These are phyloP conservation scores for Dryadomyces sulphureus DNA, from an alignment of 2,329 filamentous ascomycete species.

Conservation along the genomic window DNA sequence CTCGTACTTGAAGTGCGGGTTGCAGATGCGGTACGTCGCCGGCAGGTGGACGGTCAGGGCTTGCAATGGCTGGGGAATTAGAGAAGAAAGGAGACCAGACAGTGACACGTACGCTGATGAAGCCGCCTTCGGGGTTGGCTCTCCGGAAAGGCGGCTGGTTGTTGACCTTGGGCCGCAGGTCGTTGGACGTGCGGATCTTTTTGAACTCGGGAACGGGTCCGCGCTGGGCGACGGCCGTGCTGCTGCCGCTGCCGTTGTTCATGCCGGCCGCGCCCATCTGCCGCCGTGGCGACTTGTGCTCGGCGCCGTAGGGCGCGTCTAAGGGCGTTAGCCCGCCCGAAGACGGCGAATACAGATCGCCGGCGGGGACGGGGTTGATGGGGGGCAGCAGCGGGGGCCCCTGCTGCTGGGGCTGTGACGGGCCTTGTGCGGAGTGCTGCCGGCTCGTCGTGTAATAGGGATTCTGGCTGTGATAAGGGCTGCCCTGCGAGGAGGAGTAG, in stretches of 20 bases:
- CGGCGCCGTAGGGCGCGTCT: conserved; percentile 44
- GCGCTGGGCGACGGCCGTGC: conserved; percentile 18
- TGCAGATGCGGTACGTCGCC: conserved; percentile 95
- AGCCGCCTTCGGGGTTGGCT: conserved; percentile 91
- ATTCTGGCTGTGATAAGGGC: conserved; percentile 24
- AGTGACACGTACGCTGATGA: conserved; percentile 66
- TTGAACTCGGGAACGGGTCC: conserved; percentile 78
- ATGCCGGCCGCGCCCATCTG: conserved; percentile 4
- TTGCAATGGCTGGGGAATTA: conserved; percentile 60
- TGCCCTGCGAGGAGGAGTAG: conserved; percentile 29
- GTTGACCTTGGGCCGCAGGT: conserved; percentile 73
- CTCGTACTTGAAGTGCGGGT: conserved; percentile 96
- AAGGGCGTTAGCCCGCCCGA: conserved; percentile 52
- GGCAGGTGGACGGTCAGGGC: conserved; percentile 86
- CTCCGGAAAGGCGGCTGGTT: conserved; percentile 78
- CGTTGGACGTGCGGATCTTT: conserved; percentile 55
- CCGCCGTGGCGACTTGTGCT: conserved; percentile 43
- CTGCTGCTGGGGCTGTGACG: conserved; percentile 22
- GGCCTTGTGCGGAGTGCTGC: conserved; percentile 18
- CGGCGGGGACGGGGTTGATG: conserved; percentile 44
- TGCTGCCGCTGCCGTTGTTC: background rate
- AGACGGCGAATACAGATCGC: conserved; percentile 43
- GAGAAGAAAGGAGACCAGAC: background rate
- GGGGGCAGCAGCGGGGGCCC: conserved; percentile 40
- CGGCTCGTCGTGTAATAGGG: conserved; percentile 40